Evolutionary conservation across 306 rosid species (phyloP), one percentile per base, ranked within the genome.

Genomic region (Hippophae rhamnoides): DNA sequence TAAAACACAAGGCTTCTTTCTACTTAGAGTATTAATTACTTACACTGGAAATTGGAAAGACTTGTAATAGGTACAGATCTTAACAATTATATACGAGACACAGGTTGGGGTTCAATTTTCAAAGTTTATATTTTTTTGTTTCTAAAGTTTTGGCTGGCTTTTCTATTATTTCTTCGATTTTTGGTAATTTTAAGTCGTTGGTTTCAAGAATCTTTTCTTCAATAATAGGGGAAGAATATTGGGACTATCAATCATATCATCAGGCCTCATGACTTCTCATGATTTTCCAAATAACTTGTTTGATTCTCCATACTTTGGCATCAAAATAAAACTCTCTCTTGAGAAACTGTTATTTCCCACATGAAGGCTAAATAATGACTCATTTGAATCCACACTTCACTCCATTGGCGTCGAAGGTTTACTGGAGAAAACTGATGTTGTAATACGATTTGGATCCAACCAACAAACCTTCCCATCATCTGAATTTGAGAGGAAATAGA

Each of bases 291-390:
- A 31, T 71, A 31, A 5, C 1, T 31, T 4, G 38, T 31, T 31
- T 31, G 38, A 31, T 31, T 31, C 38, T 31, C 38, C 38, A 31
- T 2, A 31, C 3, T 31, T 31, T 31, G 38, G 38, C 71, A 72
- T 10, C 53, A 40, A 47, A 72, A 11, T 7, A 72, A 43, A 31
- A 31, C 38, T 31, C 1, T 85, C 94, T 48, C 12, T 75, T 8
- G 86, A 70, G 80, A 85, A 85, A 55, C 94, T 85, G 72, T 59
- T 72, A 14, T 79, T 85, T 45, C 84, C 94, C 79, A 70, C 66
- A 52, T 82, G 78, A 59, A 85, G 82, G 76, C 94, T 85, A 41
- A 85, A 85, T 54, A 82, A 46, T 1, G 89, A 85, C 59, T 85
- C 94, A 52, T 78, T 82, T 0, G 93, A 85, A 31, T 78, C 71